Conservation (phyloP, 148 eudicot genomes). For the Camellia sinensis region DNA sequence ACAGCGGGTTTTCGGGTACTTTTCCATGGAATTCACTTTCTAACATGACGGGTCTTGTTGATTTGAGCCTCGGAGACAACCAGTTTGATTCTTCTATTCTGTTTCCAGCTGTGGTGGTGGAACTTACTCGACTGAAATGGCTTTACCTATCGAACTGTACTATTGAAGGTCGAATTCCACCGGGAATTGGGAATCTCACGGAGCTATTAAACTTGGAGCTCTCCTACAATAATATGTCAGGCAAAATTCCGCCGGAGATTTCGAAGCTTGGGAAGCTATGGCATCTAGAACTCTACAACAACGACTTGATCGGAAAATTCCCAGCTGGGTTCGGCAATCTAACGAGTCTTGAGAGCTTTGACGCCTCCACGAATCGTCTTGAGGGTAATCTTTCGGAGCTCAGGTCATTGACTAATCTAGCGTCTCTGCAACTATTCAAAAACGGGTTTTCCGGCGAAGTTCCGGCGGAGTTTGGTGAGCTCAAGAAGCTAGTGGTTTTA, state of each 20-base stretch:
- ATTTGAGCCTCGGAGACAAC: conserved; percentile 73
- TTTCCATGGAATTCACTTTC: conserved; percentile 71
- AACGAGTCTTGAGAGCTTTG: conserved; percentile 53
- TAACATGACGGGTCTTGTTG: conserved; percentile 42
- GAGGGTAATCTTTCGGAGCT: conserved; percentile 66
- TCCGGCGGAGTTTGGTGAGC: conserved; percentile 79
- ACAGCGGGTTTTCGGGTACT: conserved; percentile 54
- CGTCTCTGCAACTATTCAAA: conserved; percentile 49
- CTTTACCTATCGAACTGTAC: conserved; percentile 71
- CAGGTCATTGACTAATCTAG: conserved; percentile 36
- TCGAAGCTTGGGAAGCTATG: conserved; percentile 55
- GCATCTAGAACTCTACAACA: conserved; percentile 64
- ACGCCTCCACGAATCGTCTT: conserved; percentile 57
- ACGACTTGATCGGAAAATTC: conserved; percentile 53
- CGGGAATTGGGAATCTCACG: conserved; percentile 52
- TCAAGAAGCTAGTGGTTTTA: conserved; percentile 53
- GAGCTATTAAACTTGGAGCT: conserved; percentile 53
- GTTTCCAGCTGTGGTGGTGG: conserved; percentile 43
- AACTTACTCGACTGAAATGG: conserved; percentile 39
- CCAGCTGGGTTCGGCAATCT: conserved; percentile 69
- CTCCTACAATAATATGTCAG: conserved; percentile 39
- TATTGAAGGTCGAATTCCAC: conserved; percentile 55
- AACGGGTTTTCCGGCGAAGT: conserved; percentile 60
- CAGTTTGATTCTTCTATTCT: conserved; percentile 33
- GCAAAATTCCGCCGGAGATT: conserved; percentile 61